A percentile compares a stretch with the other conserved stretches of the same genome.
Conservation (phyloP, 495 filamentous ascomycete species). For the Amorphotheca resinae region DNA sequence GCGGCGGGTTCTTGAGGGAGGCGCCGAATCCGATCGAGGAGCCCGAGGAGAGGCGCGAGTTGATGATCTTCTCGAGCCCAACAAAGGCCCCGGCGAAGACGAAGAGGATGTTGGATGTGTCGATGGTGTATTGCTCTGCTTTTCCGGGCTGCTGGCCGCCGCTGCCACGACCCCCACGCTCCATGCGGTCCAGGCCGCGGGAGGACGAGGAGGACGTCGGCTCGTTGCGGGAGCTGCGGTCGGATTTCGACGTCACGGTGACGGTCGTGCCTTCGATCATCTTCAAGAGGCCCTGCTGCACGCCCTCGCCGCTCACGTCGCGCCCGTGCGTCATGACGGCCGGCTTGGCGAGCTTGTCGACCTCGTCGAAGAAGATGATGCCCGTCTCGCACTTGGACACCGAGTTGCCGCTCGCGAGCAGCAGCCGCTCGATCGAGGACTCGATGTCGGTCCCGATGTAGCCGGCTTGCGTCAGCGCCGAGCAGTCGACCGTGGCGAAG, state of each 20-base stretch:
- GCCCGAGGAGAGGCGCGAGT: constrained; percentile 74
- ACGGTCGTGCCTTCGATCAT: constrained; percentile 94
- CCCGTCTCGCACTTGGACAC: constrained; percentile 75
- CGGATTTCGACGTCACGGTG: constrained; percentile 64
- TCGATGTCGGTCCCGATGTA: constrained; percentile 97
- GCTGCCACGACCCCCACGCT: constrained; percentile 6
- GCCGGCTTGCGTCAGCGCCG: constrained; percentile 90
- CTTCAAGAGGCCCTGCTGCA: constrained; percentile 91
- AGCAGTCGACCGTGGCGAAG: constrained; percentile 96
- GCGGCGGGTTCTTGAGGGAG: constrained; percentile 40
- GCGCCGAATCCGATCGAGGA: constrained; percentile 82
- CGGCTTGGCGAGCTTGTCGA: constrained; percentile 76
- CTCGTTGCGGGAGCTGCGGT: constrained; percentile 7
- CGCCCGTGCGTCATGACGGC: constrained; percentile 42
- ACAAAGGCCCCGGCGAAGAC: constrained; percentile 93
- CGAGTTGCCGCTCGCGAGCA: constrained; percentile 85
- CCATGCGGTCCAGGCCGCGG: constrained; percentile 8
- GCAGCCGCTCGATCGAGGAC: constrained; percentile 75
- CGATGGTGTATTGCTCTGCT: constrained; percentile 77
- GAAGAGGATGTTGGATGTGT: constrained; percentile 93
- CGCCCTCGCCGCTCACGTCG: constrained; percentile 85
- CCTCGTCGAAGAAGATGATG: constrained; percentile 90
- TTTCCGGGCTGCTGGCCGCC: constrained; percentile 32
- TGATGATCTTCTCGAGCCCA: constrained; percentile 77
- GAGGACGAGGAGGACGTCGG: background rate